Evolutionary conservation across 768 basidiomycete species (phyloP), one percentile per base, ranked within the genome.

Genomic region (Saitozyma sp.): DNA sequence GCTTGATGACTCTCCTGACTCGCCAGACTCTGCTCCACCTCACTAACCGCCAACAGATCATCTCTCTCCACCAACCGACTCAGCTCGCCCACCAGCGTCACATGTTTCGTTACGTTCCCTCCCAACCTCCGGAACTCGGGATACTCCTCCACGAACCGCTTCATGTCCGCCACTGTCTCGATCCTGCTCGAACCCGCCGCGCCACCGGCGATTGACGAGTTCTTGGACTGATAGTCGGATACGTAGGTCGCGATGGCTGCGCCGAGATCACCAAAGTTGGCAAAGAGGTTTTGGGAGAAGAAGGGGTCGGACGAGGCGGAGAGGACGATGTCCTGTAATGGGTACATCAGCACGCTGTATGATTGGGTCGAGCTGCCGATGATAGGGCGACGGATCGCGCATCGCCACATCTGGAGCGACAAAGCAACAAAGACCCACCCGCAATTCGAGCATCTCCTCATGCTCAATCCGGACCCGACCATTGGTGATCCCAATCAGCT

Each of bases 91-190:
- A 99, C 96, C 20, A 99, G 81, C 8, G 95, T 91, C 19, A 98
- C 96, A 73, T 98, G 96, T 80, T 98, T 99, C 82, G 92, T 95
- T 39, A 99, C 96, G 77, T 99, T 99, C 9, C 94, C 94, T 0
- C 96, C 93, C 39, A 99, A 84, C 77, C 94, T 94, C 69, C 89
- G 84, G 74, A 98, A 97, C 79, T 99, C 96, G 0, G 96, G 96
- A 80, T 95, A 99, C 71, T 97, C 94, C 77, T 99, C 96, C 2
- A 99, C 90, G 70, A 95, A 95, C 9, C 85, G 87, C 78, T 98
- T 98, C 96, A 99, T 99, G 69, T 99, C 96, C 6, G 84, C 80
- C 61, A 98, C 92, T 0, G 95, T 97, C 73, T 94, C 93, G 65
- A 99, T 95, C 20, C 89, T 83, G 20, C 59, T 65, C 1, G 87